Base-by-base conservation (phyloP, 2,329 filamentous ascomycete genomes). In the Alternaria postmessia region DNA sequence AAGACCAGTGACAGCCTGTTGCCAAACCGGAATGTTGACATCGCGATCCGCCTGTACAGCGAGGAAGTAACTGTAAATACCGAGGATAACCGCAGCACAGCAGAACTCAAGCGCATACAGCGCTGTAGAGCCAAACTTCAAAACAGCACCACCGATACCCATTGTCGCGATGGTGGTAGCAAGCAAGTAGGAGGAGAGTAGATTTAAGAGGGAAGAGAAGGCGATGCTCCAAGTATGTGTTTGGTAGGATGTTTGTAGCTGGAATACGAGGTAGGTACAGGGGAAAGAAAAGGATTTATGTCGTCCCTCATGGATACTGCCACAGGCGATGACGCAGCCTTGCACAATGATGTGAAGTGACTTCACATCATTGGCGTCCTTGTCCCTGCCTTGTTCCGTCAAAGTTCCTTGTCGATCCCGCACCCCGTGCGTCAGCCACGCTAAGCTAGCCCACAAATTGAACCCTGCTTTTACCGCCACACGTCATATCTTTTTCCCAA, bases 1-100 rank as follows among this genome's bases (percentile, higher is more conserved):
- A 60, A 97, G 89, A 57, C 78, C 78, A 55, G 89, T 89, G 57
- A 95, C 91, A 28, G 91, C 92, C 57, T 89, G 88, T 61, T 90
- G 81, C 81, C 86, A 89, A 67, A 79, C 87, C 18, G 85, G 82
- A 66, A 94, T 93, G 59, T 73, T 58, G 14, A 89, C 78, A 67
- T 88, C 71, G 79, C 92, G 87, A 71, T 89, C 87, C 63, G 86
- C 77, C 14, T 94, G 86, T 8, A 90, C 86, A 8, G 90, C 88
- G 51, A 97, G 87, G 84, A 93, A 96, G 84, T 96, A 97, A 51
- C 89, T 89, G 84, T 90, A 80, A 62, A 95, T 86, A 67, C 86
- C 90, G 63, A 97, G 86, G 62, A 94, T 86, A 67, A 96, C 84
- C 60, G 85, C 88, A 8, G 90, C 84, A 77, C 88, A 91, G 75